A percentile compares a stretch with the other conserved stretches of the same genome.
phyloP scores from a whole-genome alignment of 352 stramenopile genomes.

The Globisporangium rhizosaccharum region DNA sequence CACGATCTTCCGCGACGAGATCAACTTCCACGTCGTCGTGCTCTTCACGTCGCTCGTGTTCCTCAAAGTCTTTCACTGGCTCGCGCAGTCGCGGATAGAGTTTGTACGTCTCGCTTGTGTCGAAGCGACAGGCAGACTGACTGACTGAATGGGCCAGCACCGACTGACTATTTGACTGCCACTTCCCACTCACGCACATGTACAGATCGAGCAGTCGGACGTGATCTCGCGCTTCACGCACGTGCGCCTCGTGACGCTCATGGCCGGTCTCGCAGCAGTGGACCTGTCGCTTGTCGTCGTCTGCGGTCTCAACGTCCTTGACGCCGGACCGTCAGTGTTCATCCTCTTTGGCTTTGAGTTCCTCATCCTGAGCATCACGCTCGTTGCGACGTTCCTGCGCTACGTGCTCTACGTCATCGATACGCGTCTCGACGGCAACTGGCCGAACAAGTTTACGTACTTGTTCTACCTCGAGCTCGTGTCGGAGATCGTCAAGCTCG shows the following conservation, averaged over 20 bases:
- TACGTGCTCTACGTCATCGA: conserved; percentile 95
- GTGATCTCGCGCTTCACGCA: conserved; percentile 73
- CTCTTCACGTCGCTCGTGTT: conserved; percentile 96
- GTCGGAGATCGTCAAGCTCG: conserved; percentile 93
- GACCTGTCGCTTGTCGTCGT: conserved; percentile 89
- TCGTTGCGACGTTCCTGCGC: conserved; percentile 84
- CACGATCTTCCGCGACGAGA: conserved; percentile 97
- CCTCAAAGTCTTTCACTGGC: conserved; percentile 93
- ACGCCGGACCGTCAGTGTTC: conserved; percentile 87
- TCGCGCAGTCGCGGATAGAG: conserved; percentile 86
- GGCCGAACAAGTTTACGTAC: conserved; percentile 88
- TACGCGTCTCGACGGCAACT: conserved; percentile 80
- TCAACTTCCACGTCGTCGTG: conserved; percentile 92
- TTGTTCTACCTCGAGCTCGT: conserved; percentile 96
- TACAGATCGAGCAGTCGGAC: conserved; percentile 87
- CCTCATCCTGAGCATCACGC: conserved; percentile 91
- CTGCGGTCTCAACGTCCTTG: conserved; percentile 73
- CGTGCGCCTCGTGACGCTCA: conserved; percentile 83
- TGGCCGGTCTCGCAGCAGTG: conserved; percentile 79
- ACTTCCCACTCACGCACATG: not conserved
- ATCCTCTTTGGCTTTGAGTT: conserved; percentile 98
- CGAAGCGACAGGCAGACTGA: not conserved
- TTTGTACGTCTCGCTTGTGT: conserved; percentile 48
- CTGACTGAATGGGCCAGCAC: too few species aligned
- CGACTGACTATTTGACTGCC: conserved; percentile 1